Evolutionary conservation across 164 flowering plant genomes (phyloP), one percentile per base, ranked within the genome.

Genomic region (Cinnamomum micranthum): DNA sequence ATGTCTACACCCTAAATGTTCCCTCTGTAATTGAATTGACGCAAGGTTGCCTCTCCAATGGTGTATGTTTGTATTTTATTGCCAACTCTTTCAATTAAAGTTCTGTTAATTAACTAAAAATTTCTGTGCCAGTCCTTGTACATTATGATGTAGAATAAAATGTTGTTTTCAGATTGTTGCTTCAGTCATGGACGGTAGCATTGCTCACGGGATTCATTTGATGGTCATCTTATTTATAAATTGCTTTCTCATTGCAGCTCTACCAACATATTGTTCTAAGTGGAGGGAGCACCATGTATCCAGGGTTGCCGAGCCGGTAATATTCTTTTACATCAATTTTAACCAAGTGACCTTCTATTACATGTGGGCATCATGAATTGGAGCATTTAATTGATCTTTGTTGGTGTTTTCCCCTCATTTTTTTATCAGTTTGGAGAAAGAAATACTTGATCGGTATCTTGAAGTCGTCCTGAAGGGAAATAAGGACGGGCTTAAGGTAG

Each of bases 241-340:
- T 67, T 69, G 11, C 62, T 73, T 79, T 71, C 7, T 69, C 6
- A 51, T 79, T 85, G 86, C 99, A 95, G 99, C 98, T 93, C 58
- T 95, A 95, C 86, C 97, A 93, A 83, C 98, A 93, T 76, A 95
- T 95, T 74, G 99, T 95, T 68, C 87, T 95, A 77, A 95, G 99
- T 81, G 98, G 99, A 74, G 99, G 99, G 73, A 95, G 98, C 81
- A 93, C 98, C 33, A 95, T 95, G 97, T 93, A 95, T 81, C 99
- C 99, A 75, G 99, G 99, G 80, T 85, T 95, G 77, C 97, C 99
- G 77, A 95, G 98, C 82, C 95, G 97, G 98, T 95, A 91, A 82
- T 78, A 15, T 76, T 65, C 69, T 72, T 77, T 72, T 47, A 28
- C 27, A 13, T 67, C 62, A 71, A 35, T 24, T 23, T 35, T 25